A percentile compares a stretch with the other conserved stretches of the same genome.
Conservation (phyloP, 345 rosid genomes). For the Gossypium rotundifolium region DNA sequence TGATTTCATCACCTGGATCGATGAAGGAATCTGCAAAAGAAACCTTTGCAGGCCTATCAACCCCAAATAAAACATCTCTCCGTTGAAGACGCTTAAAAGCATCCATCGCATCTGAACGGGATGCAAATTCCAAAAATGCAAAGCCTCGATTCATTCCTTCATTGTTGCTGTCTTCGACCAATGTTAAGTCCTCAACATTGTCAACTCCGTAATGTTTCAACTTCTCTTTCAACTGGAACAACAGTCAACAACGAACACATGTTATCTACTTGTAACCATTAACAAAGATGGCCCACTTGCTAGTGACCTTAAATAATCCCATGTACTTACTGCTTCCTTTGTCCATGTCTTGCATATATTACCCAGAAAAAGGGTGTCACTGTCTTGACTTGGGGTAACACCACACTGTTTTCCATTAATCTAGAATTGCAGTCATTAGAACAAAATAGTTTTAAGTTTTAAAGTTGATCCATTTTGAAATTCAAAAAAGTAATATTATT, state of each 20-base stretch:
- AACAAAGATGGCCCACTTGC: constrained; percentile 11
- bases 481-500: constrained; percentile 20
- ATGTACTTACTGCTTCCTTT: constrained; percentile 81
- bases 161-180: constrained; percentile 88
- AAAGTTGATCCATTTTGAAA: constrained; percentile 25
- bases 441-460: constrained; percentile 20
- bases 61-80: constrained; percentile 89
- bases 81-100: constrained; percentile 87
- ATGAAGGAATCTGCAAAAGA: constrained; percentile 96
- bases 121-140: constrained; percentile 91
- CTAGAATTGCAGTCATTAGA: constrained; percentile 55
- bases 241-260: constrained; percentile 26
- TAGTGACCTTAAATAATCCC: constrained; percentile 19
- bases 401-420: constrained; percentile 96
- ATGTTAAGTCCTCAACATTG: constrained; percentile 76
- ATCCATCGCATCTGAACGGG: constrained; percentile 94
- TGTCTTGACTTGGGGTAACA: constrained; percentile 93
- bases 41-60: constrained; percentile 96
- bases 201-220: constrained; percentile 93
- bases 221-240: constrained; percentile 87
- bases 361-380: constrained; percentile 91
- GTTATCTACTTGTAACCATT: constrained; percentile 8
- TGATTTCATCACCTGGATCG: constrained; percentile 90
- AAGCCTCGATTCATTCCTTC: constrained; percentile 89
- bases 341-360: constrained; percentile 98